phyloP scores from a whole-genome alignment of 2,329 filamentous ascomycete genomes.

The Sodiomyces alkalinus region DNA sequence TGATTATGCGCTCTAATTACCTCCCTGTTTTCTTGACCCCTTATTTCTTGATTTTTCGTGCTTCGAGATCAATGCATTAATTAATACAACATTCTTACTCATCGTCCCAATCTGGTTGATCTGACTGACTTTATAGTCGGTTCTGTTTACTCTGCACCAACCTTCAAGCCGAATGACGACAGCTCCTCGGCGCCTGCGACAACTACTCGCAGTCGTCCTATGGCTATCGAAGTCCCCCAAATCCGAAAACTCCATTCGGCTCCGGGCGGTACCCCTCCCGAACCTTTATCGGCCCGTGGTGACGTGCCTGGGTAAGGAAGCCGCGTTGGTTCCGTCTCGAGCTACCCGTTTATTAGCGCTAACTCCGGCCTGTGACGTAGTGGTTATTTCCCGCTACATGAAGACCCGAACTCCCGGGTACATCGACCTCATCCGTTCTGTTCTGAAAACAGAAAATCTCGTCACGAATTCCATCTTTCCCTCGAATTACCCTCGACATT shows the following conservation, averaged over 20 bases:
- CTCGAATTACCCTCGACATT: slow-evolving; percentile 13
- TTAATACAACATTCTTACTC: too few species aligned
- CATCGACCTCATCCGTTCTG: slow-evolving; percentile 38
- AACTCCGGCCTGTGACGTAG: slow-evolving; percentile 16
- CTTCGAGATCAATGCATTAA: too few species aligned
- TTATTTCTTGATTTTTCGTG: too few species aligned
- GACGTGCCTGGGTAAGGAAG: slow-evolving; percentile 42
- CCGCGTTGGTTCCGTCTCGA: slow-evolving; percentile 1
- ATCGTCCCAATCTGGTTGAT: too few species aligned
- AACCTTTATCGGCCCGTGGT: slow-evolving; percentile 40
- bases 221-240: slow-evolving; percentile 35
- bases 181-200: too few species aligned
- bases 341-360: slow-evolving; percentile 5
- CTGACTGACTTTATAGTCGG: too few species aligned
- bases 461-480: slow-evolving; percentile 17
- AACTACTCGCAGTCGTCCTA: slow-evolving; percentile 26
- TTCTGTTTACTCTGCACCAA: too few species aligned
- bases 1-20: too few species aligned
- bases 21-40: too few species aligned
- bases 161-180: too few species aligned
- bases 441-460: slow-evolving; percentile 22
- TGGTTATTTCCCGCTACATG: slow-evolving; percentile 46
- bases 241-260: slow-evolving; percentile 23
- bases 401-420: slow-evolving; percentile 32
- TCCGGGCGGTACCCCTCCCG: slow-evolving; percentile 26